phyloP scores from a whole-genome alignment of 495 filamentous ascomycete genomes.

The Neurospora cerealis region DNA sequence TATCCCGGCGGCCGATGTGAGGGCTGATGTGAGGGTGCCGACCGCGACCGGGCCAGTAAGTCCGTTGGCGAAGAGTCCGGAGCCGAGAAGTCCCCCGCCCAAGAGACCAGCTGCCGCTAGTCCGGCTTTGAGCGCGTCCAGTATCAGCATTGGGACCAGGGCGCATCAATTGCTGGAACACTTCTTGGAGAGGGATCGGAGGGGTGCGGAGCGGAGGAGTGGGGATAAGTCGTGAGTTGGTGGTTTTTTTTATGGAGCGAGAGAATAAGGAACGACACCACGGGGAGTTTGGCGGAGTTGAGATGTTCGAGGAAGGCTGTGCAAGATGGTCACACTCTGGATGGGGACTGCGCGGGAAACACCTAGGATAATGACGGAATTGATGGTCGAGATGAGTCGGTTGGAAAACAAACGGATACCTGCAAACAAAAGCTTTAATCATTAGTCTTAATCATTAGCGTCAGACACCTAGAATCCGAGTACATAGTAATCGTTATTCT shows the following conservation, averaged over 20 bases:
- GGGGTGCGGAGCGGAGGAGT: not conserved
- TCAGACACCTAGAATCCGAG: not conserved
- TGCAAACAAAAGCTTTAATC: not conserved
- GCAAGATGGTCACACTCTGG: not conserved
- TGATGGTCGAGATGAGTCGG: not conserved
- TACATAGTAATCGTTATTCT: not conserved
- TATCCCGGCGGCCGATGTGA: not conserved
- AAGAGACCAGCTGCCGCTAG: not conserved
- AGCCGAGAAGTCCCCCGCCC: not conserved
- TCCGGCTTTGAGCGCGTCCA: not conserved
- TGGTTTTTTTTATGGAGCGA: not conserved
- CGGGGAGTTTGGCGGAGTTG: not conserved
- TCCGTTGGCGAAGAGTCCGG: not conserved
- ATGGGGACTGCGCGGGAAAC: not conserved
- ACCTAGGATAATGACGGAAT: not conserved
- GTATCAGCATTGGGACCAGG: not conserved
- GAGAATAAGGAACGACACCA: not conserved
- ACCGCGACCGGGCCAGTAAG: not conserved
- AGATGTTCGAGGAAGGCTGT: not conserved
- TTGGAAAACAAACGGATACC: not conserved
- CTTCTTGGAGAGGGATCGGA: slow-evolving; percentile 12
- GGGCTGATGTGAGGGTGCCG: not conserved
- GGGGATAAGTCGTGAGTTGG: not conserved
- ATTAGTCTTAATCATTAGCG: not conserved
- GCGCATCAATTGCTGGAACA: slow-evolving; percentile 14